Conservation (phyloP, 1,139 yeast genomes). For the Magnusiomyces tetraspermus region DNA sequence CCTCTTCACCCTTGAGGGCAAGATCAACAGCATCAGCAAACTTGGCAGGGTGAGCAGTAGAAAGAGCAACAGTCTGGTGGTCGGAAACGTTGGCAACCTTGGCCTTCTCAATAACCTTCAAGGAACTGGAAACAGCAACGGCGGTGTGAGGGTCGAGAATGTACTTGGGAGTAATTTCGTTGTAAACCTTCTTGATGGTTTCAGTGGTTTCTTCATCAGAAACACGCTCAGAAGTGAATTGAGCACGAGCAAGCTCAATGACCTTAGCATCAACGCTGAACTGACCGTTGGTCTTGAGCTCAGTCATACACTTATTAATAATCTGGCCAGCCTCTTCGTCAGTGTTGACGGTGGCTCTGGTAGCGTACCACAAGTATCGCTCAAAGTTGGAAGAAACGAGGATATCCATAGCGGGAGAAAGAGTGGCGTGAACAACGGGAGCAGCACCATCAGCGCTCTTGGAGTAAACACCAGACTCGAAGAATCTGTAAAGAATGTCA, state of each 20-base stretch:
- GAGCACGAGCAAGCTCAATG: slow-evolving; percentile 52
- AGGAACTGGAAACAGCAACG: slow-evolving; percentile 78
- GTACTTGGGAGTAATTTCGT: slow-evolving; percentile 53
- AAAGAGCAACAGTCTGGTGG: slow-evolving; percentile 58
- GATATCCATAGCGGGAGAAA: slow-evolving; percentile 98
- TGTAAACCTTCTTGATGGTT: slow-evolving; percentile 66
- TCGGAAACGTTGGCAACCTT: slow-evolving; percentile 23
- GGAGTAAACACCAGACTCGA: slow-evolving; percentile 76
- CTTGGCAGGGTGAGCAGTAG: slow-evolving; percentile 98
- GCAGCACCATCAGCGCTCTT: slow-evolving; percentile 37
- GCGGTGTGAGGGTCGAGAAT: slow-evolving; percentile 95
- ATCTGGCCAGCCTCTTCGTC: slow-evolving; percentile 67
- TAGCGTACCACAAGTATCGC: slow-evolving; percentile 89
- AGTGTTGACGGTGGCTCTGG: slow-evolving; percentile 50
- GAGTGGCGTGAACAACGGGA: slow-evolving; percentile 72
- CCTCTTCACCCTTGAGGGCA: slow-evolving; percentile 56
- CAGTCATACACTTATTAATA: slow-evolving; percentile 67
- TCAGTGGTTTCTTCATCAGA: slow-evolving; percentile 63
- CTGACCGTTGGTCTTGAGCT: slow-evolving; percentile 65
- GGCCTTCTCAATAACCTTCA: slow-evolving; percentile 44
- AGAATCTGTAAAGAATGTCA: slow-evolving; percentile 86
- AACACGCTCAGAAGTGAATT: slow-evolving; percentile 74
- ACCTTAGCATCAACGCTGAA: slow-evolving; percentile 62
- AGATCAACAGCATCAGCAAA: slow-evolving; percentile 90
- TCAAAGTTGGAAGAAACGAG: slow-evolving; percentile 91